Evolutionary conservation across 257 asterid species (phyloP).

Genomic region (Solanum tarapatanum): DNA sequence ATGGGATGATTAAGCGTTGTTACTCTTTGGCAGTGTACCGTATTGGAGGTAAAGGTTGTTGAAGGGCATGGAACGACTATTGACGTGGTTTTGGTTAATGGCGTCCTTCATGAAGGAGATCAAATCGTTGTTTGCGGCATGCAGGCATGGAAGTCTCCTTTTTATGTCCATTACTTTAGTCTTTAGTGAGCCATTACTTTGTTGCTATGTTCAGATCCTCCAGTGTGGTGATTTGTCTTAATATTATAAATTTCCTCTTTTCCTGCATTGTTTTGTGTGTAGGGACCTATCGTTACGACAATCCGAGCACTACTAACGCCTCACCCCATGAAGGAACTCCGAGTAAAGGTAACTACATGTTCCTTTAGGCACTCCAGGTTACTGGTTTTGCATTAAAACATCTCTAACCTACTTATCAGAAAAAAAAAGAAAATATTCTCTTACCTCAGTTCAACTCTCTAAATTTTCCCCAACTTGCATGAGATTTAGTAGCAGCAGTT

Average conservation of each 20-base stretch:
- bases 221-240: background rate
- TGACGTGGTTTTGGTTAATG: conserved; percentile 92
- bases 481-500: background rate
- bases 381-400: background rate
- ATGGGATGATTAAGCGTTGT: conserved; percentile 7
- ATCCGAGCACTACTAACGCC: conserved; percentile 94
- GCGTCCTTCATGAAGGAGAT: conserved; percentile 96
- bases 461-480: background rate
- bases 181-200: background rate
- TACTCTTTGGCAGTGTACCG: conserved; percentile 70
- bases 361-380: background rate
- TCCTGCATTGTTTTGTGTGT: background rate
- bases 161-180: background rate
- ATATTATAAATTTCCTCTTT: background rate
- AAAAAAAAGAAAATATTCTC: background rate
- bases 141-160: conserved; percentile 47
- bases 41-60: conserved; percentile 92
- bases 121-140: conserved; percentile 90
- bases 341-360: conserved; percentile 61
- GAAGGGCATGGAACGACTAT: conserved; percentile 98
- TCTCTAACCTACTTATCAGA: background rate
- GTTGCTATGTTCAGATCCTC: conserved; percentile 1
- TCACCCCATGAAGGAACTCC: conserved; percentile 98
- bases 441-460: background rate
- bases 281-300: conserved; percentile 85